phyloP scores from a whole-genome alignment of 345 rosid species.

The Eucalyptus polyanthemos region DNA sequence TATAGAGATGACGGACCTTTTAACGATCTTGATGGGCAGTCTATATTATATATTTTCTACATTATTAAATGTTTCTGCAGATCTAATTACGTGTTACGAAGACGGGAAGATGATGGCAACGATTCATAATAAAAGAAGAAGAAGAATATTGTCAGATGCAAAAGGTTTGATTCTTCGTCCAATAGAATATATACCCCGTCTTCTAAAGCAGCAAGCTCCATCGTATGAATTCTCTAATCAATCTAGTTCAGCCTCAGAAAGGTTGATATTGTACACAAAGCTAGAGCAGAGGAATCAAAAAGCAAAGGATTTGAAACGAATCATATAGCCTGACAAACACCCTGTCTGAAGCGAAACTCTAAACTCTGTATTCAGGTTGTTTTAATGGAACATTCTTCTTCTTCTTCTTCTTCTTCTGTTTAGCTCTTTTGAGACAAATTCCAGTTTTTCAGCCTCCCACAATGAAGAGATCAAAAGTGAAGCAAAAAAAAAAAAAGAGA shows the following conservation, averaged over 20 bases:
- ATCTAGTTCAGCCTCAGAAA: not conserved
- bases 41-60: not conserved
- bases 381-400: not conserved
- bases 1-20: not conserved
- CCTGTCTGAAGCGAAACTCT: not conserved
- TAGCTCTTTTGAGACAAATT: not conserved
- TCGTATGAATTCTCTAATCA: not conserved
- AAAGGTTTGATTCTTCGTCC: not conserved
- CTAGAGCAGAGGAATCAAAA: not conserved
- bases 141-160: not conserved
- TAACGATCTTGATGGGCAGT: not conserved
- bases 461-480: not conserved
- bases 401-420: not conserved
- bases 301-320: not conserved
- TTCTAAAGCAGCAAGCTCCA: not conserved
- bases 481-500: not conserved
- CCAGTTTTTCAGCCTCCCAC: not conserved
- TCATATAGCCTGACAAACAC: not conserved
- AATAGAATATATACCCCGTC: not conserved
- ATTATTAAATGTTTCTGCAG: not conserved
- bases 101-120: not conserved
- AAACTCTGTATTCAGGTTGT: not conserved
- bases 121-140: accelerated
- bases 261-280: not conserved
- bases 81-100: not conserved